Conservation (phyloP, 2,329 filamentous ascomycete genomes). For the Aspergillus proliferans region DNA sequence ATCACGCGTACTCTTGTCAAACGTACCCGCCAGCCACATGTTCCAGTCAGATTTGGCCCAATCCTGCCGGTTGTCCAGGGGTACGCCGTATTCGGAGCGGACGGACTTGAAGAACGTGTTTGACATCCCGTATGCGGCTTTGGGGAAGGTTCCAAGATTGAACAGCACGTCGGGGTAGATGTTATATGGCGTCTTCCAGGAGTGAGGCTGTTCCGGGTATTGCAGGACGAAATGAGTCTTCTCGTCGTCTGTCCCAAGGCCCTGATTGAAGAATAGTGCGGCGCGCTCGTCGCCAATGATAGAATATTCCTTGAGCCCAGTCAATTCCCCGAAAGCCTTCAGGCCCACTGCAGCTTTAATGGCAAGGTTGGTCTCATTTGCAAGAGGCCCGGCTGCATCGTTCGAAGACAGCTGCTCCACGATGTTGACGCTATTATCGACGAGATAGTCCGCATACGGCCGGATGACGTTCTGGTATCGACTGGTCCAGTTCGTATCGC, state of each 20-base stretch:
- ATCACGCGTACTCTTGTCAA: slow-evolving; percentile 21
- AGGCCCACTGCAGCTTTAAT: slow-evolving; percentile 44
- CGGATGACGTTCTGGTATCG: slow-evolving; percentile 31
- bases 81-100: slow-evolving; percentile 31
- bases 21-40: slow-evolving; percentile 36
- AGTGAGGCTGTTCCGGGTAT: slow-evolving; percentile 27
- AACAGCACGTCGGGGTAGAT: slow-evolving; percentile 38
- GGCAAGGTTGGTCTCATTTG: slow-evolving; percentile 43
- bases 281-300: slow-evolving; percentile 30
- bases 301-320: slow-evolving; percentile 32
- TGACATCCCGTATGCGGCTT: slow-evolving; percentile 30
- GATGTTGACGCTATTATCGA: slow-evolving; percentile 34
- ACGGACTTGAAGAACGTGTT: slow-evolving; percentile 32
- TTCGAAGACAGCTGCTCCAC: slow-evolving; percentile 38
- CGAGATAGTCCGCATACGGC: slow-evolving; percentile 39
- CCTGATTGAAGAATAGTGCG: slow-evolving; percentile 27
- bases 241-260: slow-evolving; percentile 28
- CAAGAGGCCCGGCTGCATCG: slow-evolving; percentile 35
- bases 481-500: slow-evolving; percentile 31
- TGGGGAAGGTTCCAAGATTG: slow-evolving; percentile 32
- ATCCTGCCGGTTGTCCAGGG: slow-evolving; percentile 34
- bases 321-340: slow-evolving; percentile 39
- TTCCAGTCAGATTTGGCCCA: slow-evolving; percentile 44
- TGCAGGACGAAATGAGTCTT: slow-evolving; percentile 38
- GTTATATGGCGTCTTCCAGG: slow-evolving; percentile 38